Conservation (phyloP, 495 filamentous ascomycete genomes). For the Neurospora sp. region DNA sequence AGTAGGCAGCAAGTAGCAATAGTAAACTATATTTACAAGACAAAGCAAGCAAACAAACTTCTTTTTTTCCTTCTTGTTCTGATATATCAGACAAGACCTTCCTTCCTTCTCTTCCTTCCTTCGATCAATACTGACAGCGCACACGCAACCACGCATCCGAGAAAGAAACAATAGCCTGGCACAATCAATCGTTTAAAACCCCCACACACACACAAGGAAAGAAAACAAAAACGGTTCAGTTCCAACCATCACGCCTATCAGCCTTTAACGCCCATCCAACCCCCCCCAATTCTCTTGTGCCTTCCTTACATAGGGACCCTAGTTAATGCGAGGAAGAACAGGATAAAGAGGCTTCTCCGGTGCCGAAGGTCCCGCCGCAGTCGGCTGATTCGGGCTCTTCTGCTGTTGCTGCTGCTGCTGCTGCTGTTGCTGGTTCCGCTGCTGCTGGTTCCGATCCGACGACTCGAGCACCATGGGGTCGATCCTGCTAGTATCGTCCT, state of each 20-base stretch:
- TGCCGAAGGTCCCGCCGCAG: not conserved
- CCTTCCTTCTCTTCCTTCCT: not conserved
- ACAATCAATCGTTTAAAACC: not conserved
- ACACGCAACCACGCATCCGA: not conserved
- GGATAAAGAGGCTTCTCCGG: slow-evolving; percentile 10
- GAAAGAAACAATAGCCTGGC: not conserved
- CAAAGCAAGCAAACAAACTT: not conserved
- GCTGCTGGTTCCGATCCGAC: not conserved
- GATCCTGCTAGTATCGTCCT: slow-evolving; percentile 20
- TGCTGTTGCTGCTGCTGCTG: not conserved
- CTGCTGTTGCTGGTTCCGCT: not conserved
- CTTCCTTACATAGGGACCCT: not conserved
- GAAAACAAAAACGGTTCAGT: not conserved
- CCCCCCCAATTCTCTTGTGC: not conserved
- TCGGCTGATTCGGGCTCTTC: not conserved
- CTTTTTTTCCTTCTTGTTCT: not conserved
- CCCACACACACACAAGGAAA: not conserved
- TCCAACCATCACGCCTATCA: not conserved
- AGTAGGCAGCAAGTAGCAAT: not conserved
- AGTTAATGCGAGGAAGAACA: slow-evolving; percentile 6
- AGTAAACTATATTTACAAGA: not conserved
- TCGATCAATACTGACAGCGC: not conserved
- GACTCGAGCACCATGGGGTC: slow-evolving; percentile 18
- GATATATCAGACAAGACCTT: too few species aligned
- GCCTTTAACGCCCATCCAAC: not conserved